Base-by-base conservation (phyloP, 352 stramenopile genomes). In the Phytophthora multivora region DNA sequence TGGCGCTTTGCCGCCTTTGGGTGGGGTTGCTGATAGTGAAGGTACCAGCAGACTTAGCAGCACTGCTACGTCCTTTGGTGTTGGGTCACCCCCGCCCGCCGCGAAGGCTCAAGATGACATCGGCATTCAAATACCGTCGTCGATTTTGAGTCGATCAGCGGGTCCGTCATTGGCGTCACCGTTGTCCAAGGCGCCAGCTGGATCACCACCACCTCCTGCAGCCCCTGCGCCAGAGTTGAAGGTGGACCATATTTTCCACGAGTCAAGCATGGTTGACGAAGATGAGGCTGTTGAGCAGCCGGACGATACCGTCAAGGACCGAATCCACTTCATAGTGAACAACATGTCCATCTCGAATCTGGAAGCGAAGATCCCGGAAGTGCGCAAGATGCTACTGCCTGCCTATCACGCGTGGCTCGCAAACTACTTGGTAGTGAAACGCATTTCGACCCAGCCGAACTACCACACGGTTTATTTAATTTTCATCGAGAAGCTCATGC, bases 281-380 rank as follows among this genome's bases (percentile, higher is more conserved):
- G 54, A 76, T 25, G 80, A 90, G 65, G 71, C 66, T 11, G 69
- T 92, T 23, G 59, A 71, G 39, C 86, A 96, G 53, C 88, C 88
- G 0, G 88, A 95, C 11, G 83, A 94, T 65, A 83, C 59, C 18
- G 67, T 98, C 43, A 87, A 98, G 52, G 97, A 99, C 71, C 83
- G 96, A n/a, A 97, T 99, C 61, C 96, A 99, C 71, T 99, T 99
- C 64, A 95, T 99, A 16, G 97, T 99, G 66, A 99, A 99, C 80
- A 99, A 99, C 72, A 95, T 99, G 72, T 98, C 97, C 42, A 94
- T 97, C 51, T 96, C 87, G 21, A 99, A 99, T 69, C 76, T 99
- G 18, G 95, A 99, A 48, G 83, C 82, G 25, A 99, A 99, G 78
- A 97, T 98, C 25, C 80, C 95, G 18, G 97, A 99, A 59, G 83